Percentiles rank a stretch among this genome's conserved stretches.
Evolutionary conservation across 139 green algal genomes (phyloP).

Genomic region (Tetraselmis chui): DNA sequence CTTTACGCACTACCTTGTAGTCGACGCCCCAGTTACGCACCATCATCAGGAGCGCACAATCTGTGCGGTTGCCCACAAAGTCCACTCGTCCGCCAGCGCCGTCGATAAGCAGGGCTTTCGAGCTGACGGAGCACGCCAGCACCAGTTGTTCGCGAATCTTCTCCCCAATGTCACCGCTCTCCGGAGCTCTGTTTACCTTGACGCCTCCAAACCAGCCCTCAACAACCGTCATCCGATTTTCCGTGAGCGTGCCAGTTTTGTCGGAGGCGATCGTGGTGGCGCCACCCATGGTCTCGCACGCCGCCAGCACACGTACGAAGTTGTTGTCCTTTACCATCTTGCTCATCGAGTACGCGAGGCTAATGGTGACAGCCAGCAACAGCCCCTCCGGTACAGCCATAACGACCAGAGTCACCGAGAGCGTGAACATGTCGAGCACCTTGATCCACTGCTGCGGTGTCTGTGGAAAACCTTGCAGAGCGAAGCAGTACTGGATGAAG

Average conservation of each 20-base stretch:
- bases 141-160: too few species aligned
- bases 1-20: conserved; percentile 57
- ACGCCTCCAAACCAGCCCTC: conserved; percentile 45
- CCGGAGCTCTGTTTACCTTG: conserved; percentile 41
- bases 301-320: conserved; percentile 52
- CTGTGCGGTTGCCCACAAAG: conserved; percentile 90
- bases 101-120: conserved; percentile 75
- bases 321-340: conserved; percentile 54
- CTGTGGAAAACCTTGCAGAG: too few species aligned
- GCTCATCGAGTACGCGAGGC: conserved; percentile 73
- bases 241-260: conserved; percentile 86
- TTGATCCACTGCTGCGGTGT: too few species aligned
- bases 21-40: conserved; percentile 53
- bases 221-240: conserved; percentile 72
- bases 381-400: conserved; percentile 86
- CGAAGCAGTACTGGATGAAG: conserved; percentile 70
- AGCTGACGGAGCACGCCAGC: conserved; percentile 68
- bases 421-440: conserved; percentile 62
- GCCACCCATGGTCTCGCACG: conserved; percentile 85
- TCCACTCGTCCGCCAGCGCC: conserved; percentile 30
- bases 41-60: too few species aligned
- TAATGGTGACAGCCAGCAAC: conserved; percentile 80
- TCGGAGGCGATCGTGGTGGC: conserved; percentile 75
- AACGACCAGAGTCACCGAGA: conserved; percentile 74
- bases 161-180: conserved; percentile 28